phyloP scores from a whole-genome alignment of 2,329 filamentous ascomycete species.

The Pyrenophora teres region DNA sequence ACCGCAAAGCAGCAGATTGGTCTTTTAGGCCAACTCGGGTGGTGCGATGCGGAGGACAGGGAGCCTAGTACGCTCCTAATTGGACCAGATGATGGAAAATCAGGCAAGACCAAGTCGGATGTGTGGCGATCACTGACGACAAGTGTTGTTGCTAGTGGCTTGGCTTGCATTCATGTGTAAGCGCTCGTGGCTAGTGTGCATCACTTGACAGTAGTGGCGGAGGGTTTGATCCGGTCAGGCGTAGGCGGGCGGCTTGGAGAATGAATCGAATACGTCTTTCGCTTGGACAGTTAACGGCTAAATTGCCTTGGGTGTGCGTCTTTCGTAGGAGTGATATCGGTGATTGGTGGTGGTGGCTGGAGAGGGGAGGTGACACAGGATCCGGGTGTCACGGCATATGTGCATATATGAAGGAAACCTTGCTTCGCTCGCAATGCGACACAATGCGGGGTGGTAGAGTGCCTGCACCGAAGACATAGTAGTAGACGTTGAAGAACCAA shows the following conservation, averaged over 20 bases:
- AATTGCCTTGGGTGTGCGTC: no score
- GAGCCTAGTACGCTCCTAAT: no score
- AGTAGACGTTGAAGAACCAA: not conserved
- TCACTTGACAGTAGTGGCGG: not conserved
- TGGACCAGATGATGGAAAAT: not conserved
- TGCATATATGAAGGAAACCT: not conserved
- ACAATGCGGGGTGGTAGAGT: not conserved
- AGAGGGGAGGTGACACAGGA: not conserved
- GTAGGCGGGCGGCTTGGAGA: no score
- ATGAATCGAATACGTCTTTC: no score
- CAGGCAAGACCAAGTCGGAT: not conserved
- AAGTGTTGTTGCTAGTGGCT: not conserved
- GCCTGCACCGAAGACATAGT: not conserved
- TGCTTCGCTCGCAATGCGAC: not conserved
- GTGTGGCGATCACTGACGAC: not conserved
- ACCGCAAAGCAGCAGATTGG: no score
- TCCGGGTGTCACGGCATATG: slow-evolving; percentile 1
- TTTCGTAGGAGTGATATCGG: no score
- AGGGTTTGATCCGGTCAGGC: not conserved
- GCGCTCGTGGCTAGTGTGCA: no score
- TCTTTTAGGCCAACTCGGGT: no score
- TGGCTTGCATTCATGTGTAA: not conserved
- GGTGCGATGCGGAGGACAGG: no score
- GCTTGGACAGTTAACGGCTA: no score
- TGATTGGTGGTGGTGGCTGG: not conserved